Percentiles rank a stretch among this genome's conserved stretches.
These are phyloP conservation scores for Helianthus annuus DNA, from an alignment of 129 eudicot species.

Conservation along the genomic window HanXRQr2.0-SUNRISE NC_035437.2:4363030-4363529, in stretches of 20 bases:
- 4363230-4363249: constrained; percentile 38
- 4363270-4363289: constrained; percentile 33
- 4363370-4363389: constrained; percentile 41
- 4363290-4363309: constrained; percentile 17
- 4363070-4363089: constrained; percentile 4
- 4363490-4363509: constrained; percentile 18
- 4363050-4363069: constrained; percentile 19
- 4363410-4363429: constrained; percentile 37
- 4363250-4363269: constrained; percentile 33
- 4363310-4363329: constrained; percentile 27
- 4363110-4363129: constrained; percentile 36
- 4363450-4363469: constrained; percentile 29
- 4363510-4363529: constrained; percentile 8
- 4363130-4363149: constrained; percentile 43
- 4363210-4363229: constrained; percentile 23
- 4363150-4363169: constrained; percentile 24
- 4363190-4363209: constrained; percentile 27
- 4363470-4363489: constrained; percentile 15
- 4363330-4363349: constrained; percentile 40
- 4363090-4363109: constrained; percentile 34
- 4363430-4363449: constrained; percentile 36
- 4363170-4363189: constrained; percentile 30
- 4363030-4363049: constrained; percentile 36
- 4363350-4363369: neutral
- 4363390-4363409: constrained; percentile 22